A percentile compares a stretch with the other conserved stretches of the same genome.
These are phyloP conservation scores for Solanum hybrid DNA, from an alignment of 305 asterid genomes.

Conservation along the genomic window DNA sequence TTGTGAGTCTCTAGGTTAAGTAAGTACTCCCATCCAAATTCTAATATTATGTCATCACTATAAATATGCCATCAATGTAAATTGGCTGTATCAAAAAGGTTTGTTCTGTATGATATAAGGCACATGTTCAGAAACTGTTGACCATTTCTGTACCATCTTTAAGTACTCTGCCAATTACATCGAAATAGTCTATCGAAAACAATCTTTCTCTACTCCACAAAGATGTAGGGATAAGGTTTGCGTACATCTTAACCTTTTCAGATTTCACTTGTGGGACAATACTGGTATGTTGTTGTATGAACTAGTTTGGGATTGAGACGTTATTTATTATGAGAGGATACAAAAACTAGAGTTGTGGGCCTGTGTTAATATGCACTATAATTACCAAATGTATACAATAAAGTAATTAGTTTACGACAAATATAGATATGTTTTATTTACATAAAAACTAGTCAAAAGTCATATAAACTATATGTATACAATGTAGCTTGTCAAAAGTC, in stretches of 20 bases:
- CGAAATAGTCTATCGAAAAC: background rate
- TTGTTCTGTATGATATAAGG: background rate
- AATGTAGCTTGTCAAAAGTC: background rate
- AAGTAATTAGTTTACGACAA: no score
- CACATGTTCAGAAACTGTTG: background rate
- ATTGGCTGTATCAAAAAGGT: conserved; percentile 4
- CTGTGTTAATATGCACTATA: background rate
- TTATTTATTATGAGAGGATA: background rate
- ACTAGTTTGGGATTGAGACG: background rate
- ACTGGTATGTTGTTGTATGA: background rate
- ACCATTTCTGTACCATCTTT: background rate
- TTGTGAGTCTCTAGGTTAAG: background rate
- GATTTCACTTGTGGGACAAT: background rate
- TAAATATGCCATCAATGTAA: conserved; percentile 1
- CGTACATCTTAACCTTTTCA: background rate
- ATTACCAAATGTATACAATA: background rate
- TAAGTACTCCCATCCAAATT: background rate
- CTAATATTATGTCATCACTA: background rate
- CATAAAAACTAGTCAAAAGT: no score
- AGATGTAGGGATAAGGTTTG: background rate
- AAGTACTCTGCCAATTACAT: background rate
- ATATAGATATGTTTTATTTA: no score
- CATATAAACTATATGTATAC: no score
- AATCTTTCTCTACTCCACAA: background rate
- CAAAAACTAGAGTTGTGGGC: background rate